A percentile compares a stretch with the other conserved stretches of the same genome.
These are phyloP conservation scores for Penicillium daleae DNA, from an alignment of 495 filamentous ascomycete genomes.

Conservation along the genomic window DNA sequence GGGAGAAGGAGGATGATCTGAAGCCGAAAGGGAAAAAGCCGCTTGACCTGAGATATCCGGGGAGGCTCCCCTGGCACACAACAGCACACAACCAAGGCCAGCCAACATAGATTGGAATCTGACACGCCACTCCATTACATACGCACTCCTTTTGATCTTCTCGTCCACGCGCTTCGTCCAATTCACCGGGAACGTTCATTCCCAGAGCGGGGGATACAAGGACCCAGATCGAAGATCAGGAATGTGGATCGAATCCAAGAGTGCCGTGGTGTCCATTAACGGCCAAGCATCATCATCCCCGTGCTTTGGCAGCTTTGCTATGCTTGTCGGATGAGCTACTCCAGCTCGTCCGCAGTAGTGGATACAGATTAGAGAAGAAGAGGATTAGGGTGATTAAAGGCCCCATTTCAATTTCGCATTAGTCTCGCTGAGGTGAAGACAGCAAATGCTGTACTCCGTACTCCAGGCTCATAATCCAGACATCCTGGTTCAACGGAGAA, in stretches of 20 bases:
- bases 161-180: too few relatives aligned
- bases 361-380: neutral
- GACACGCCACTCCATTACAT: neutral
- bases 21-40: neutral
- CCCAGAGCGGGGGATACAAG: constrained; percentile 1
- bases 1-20: neutral
- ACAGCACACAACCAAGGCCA: neutral
- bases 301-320: neutral
- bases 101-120: neutral
- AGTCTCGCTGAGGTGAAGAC: neutral
- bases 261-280: constrained; percentile 6
- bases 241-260: constrained; percentile 7
- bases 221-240: constrained; percentile 10
- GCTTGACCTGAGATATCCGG: too few relatives aligned
- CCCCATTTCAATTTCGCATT: neutral
- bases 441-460: too few relatives aligned
- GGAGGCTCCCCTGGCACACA: too few relatives aligned
- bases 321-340: neutral
- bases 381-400: neutral
- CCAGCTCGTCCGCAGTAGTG: neutral
- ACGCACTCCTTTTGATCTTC: neutral
- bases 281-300: neutral
- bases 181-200: constrained; percentile 3
- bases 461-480: too few relatives aligned
- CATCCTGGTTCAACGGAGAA: too few relatives aligned